phyloP scores from a whole-genome alignment of 768 basidiomycete genomes.

The Suillus clintonianus region DNA sequence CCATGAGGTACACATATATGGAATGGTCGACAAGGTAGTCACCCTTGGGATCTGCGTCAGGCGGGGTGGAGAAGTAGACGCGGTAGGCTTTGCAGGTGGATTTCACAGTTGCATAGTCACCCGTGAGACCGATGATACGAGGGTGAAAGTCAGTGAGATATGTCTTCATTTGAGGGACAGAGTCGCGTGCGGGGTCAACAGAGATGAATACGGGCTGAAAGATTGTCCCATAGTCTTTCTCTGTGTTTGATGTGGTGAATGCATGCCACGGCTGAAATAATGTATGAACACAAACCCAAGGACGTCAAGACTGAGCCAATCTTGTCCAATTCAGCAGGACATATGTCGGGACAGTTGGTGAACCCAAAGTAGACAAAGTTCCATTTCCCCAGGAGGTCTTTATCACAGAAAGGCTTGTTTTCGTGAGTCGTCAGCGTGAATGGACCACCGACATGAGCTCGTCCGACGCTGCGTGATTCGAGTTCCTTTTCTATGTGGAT shows the following conservation, averaged over 20 bases:
- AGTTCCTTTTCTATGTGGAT: slow-evolving; percentile 66
- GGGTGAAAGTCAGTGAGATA: slow-evolving; percentile 90
- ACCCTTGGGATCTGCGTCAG: slow-evolving; percentile 79
- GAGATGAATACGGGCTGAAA: slow-evolving; percentile 94
- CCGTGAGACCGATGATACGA: slow-evolving; percentile 83
- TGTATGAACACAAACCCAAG: slow-evolving; percentile 49
- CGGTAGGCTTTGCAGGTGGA: slow-evolving; percentile 92
- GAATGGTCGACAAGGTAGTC: slow-evolving; percentile 98
- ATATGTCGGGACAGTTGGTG: slow-evolving; percentile 99
- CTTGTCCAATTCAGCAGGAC: slow-evolving; percentile 97
- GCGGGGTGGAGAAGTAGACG: slow-evolving; percentile 97
- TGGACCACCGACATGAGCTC: slow-evolving; percentile 89
- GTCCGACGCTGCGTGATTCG: slow-evolving; percentile 71
- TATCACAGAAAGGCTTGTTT: slow-evolving; percentile 74
- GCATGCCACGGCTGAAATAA: background rate
- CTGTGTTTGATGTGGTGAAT: slow-evolving; percentile 38
- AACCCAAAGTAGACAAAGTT: slow-evolving; percentile 97
- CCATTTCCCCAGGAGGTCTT: slow-evolving; percentile 88
- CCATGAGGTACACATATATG: slow-evolving; percentile 98
- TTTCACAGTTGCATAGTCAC: slow-evolving; percentile 84
- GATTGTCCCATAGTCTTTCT: slow-evolving; percentile 65
- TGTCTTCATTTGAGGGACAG: slow-evolving; percentile 54
- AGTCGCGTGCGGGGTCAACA: slow-evolving; percentile 94
- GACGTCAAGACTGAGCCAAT: slow-evolving; percentile 74
- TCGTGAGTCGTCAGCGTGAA: slow-evolving; percentile 74